Evolutionary conservation across 768 basidiomycete genomes (phyloP).

Genomic region (Coprinopsis marcescibilis): DNA sequence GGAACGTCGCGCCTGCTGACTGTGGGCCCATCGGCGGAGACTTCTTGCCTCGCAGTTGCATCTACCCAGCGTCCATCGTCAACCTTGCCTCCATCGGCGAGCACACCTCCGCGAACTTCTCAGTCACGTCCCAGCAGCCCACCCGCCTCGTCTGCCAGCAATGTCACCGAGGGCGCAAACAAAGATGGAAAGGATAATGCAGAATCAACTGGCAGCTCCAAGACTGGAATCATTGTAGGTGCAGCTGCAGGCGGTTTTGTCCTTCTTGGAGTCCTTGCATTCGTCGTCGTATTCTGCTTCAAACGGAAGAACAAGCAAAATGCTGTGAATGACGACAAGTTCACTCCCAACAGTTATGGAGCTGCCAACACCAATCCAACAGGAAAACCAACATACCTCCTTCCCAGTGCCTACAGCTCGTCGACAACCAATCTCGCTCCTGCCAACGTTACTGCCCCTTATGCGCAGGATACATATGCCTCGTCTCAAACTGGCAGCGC

Average conservation of each 20-base stretch:
- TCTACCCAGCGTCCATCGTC: conserved; percentile 2
- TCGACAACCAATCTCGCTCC: conserved; percentile 10
- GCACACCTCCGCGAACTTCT: conserved; percentile 1
- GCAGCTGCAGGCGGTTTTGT: conserved; percentile 14
- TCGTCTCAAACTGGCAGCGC: background rate
- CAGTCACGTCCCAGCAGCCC: background rate
- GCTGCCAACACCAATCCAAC: conserved; percentile 6
- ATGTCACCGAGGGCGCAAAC: background rate
- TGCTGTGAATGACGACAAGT: conserved; percentile 3
- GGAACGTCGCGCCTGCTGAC: conserved; percentile 19
- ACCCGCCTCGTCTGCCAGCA: background rate
- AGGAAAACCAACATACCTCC: no score
- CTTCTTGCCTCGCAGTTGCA: conserved; percentile 15
- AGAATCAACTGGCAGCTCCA: conserved; percentile 1
- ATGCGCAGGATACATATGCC: conserved; percentile 5
- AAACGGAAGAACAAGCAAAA: conserved; percentile 10
- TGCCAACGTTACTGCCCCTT: conserved; percentile 1
- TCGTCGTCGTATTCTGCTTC: conserved; percentile 12
- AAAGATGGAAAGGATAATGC: background rate
- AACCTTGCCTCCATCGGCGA: conserved; percentile 2
- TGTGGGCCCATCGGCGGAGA: conserved; percentile 17
- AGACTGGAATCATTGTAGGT: conserved; percentile 14
- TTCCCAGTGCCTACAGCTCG: conserved; percentile 3
- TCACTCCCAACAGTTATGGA: conserved; percentile 10
- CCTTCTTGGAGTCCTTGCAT: conserved; percentile 6